Evolutionary conservation across 2,329 filamentous ascomycete genomes (phyloP), one percentile per base, ranked within the genome.

Genomic region (Simplicillium aogashimaense): DNA sequence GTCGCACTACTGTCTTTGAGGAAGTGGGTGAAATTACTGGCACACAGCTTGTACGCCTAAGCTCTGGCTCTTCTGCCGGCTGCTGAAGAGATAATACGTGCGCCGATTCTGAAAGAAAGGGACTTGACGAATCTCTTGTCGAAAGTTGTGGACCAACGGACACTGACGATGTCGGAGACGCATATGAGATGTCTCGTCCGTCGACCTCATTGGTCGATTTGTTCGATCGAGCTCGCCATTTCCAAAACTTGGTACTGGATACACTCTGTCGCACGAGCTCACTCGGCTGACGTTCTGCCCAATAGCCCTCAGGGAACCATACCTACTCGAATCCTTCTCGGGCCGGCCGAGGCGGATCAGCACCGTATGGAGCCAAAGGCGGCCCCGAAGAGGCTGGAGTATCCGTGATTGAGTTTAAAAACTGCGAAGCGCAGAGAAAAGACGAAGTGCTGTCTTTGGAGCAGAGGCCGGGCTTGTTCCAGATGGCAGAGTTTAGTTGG

Each of bases 281-380:
- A 16, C 43, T 40, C 18, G 50, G 41, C 36, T 67, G 60, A n/a
- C 75, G 64, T 54, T 78, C 75, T n/a, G 75, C 75, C 74, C 74
- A 78, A 52, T 76, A 79, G 6, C 75, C 75, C 38, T 68, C 70
- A 1, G 75, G 74, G 51, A 74, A 78, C 75, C 74, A 78, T 17
- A 78, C 75, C 75, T 73, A 79, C 58, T 79, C 75, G 50, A 58
- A 65, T 32, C 74, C 74, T 35, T 69, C 64, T 37, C 58, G 69
- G 39, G 75, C 58, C n/a, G 70, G 65, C 2, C 75, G 67, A 17
- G 74, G 75, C 3, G 74, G 74, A 41, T 78, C 73, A 20, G 70
- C 53, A 13, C 53, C 55, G 14, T 54, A 60, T 7, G 40, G 43
- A 17, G 46, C 38, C 25, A 31, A 38, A 29, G 38, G 3, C 15